Evolutionary conservation across 225 moss, liverwort and hornwort species (phyloP), one percentile per base, ranked within the genome.

Genomic region (Lunularia cruciata): DNA sequence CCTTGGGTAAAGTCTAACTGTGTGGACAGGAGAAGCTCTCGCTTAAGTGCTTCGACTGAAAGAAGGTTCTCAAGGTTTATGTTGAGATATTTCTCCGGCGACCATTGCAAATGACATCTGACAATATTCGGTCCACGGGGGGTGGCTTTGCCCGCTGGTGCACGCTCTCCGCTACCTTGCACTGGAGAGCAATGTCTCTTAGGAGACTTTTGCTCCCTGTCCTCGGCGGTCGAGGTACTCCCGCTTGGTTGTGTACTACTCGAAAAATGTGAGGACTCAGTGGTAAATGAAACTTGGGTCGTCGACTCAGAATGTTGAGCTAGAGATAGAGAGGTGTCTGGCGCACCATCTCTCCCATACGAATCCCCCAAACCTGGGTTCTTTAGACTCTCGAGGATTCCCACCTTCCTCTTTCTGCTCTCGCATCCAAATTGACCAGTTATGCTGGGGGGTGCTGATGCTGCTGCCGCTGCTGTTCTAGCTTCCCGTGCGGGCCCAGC

Each of bases 101-200:
- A 72, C 66, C 85, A 81, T 49, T 78, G 81, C 83, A 75, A 68
- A 75, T 74, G 76, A 75, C 73, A 81, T 28, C 69, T 72, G 68
- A 79, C 72, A 58, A 67, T 30, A 30, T 2, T 31, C 63, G 65
- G 72, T 36, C 43, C 70, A 68, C 43, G 43, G 43, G 22, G 54
- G 54, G 11, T 54, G 54, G 56, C 32, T 57, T 57, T 57, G 56
- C 47, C 52, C 14, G 45, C 22, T 20, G 63, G 51, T 33, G 33
- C 19, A 3, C 73, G 46, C 49, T 70, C 74, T 53, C 62, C 67
- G 7, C 20, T 23, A 5, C 77, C 74, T 70, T 84, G 84, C 37
- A 86, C 73, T 13, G 90, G 93, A 70, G 90, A 94, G 74, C 90
- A 89, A 67, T 88, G 85, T 58, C 87, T 81, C 68, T 94, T 94